Evolutionary conservation across 805 yeast genomes (phyloP), one percentile per base, ranked within the genome.

Genomic region (Teunomyces pallodes): DNA sequence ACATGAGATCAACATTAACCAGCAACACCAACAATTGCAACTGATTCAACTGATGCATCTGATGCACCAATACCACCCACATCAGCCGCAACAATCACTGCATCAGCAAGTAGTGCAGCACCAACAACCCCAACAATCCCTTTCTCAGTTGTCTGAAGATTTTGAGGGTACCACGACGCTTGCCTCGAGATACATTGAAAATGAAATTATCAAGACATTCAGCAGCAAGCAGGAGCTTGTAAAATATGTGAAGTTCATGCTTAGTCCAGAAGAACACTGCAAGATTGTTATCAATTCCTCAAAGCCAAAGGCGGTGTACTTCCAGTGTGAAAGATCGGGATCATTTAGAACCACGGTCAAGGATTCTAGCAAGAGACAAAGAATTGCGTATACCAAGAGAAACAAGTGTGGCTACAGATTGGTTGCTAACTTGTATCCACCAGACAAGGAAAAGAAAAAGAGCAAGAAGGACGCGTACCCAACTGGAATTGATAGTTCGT

Each of bases 341-440:
- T 62, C 67, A 30, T 74, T 72, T 51, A 62, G 79, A 59, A 74
- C 79, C 36, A 74, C 79, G 3, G 79, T 74, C 46, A 73, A 74
- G 58, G 77, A 72, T 45, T 63, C 74, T 20, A 55, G 70, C 43
- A 72, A 73, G 61, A 61, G 79, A 59, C 77, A 74, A 53, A 57
- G 79, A 54, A 75, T 72, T 9, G 79, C 77, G 10, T 74, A 72
- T 62, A 73, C 77, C 48, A 74, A 74, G 59, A 58, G 79, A 52
- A 68, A 66, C 58, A 74, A 74, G 61, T 74, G 79, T 60, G 76
- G 75, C 16, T 74, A 72, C 61, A 54, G 77, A 45, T 60, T 74
- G 53, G 77, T 73, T 20, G 75, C 75, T 43, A 70, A 70, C 55
- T 61, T 61, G 62, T 71, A 72, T 51, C 77, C 77, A 24, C 70